phyloP scores from a whole-genome alignment of 768 basidiomycete species.

The Mycena amicta region DNA sequence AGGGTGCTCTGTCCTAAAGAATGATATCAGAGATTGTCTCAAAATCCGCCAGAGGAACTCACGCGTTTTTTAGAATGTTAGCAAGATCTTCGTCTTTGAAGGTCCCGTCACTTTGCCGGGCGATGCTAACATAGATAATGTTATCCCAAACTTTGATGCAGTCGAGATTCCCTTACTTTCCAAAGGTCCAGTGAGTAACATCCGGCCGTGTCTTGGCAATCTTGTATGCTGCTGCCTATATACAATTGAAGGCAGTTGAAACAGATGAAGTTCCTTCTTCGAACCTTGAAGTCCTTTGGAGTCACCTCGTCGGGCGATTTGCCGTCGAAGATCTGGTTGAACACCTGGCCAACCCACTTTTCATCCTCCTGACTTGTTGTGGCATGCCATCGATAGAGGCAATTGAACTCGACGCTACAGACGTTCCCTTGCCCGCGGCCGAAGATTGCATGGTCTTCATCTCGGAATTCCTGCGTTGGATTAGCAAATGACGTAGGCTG shows the following conservation, averaged over 20 bases:
- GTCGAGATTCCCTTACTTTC: conserved; percentile 40
- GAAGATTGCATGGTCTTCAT: conserved; percentile 62
- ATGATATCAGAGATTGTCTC: too few relatives aligned
- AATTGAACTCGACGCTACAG: conserved; percentile 89
- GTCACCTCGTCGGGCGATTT: conserved; percentile 53
- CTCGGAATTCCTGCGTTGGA: conserved; percentile 62
- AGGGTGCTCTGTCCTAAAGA: conserved; percentile 71
- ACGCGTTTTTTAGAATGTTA: conserved; percentile 67
- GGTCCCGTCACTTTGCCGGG: conserved; percentile 58
- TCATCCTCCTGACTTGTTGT: conserved; percentile 76
- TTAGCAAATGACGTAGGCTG: background rate
- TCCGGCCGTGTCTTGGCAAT: conserved; percentile 46
- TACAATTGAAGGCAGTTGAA: too few relatives aligned
- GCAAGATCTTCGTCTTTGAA: conserved; percentile 79
- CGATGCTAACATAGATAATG: conserved; percentile 43
- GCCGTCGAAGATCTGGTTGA: conserved; percentile 54
- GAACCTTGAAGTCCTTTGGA: conserved; percentile 14
- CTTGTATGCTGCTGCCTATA: conserved; percentile 46
- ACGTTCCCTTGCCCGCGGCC: conserved; percentile 82
- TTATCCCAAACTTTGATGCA: background rate
- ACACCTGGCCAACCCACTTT: conserved; percentile 59
- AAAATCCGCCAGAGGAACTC: too few relatives aligned
- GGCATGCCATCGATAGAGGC: conserved; percentile 83
- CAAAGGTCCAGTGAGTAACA: conserved; percentile 68
- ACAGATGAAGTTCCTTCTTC: background rate